Base-by-base conservation (phyloP, 345 rosid species). In the Cardiospermum halicacabum region DNA sequence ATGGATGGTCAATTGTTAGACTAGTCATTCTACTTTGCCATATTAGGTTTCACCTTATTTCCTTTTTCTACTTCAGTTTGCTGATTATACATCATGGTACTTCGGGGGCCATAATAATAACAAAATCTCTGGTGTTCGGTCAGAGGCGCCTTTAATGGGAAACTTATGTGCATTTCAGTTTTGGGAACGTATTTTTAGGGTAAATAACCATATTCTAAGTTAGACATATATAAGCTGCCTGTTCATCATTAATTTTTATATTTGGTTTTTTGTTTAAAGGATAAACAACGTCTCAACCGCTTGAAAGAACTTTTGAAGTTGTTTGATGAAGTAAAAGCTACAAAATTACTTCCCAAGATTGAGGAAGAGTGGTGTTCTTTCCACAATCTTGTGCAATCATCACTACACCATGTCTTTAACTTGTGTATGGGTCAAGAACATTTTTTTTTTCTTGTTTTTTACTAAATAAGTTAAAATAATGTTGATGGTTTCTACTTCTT, bases 311-410 rank as follows among this genome's bases (percentile, higher is more conserved):
- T 82, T 67, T 65, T 74, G 49, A 63, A 67, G 53, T n/a, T n/a
- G n/a, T 48, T 64, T 42, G 85, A 76, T 49, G 82, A 75, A 57
- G 66, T 42, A 64, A 79, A 72, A 56, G 80, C 71, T 71, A 56
- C 72, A 53, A 60, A 73, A 62, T 58, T 68, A 66, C 28, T 73
- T 64, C 82, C 82, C 40, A 76, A 72, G 77, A 73, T 83, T 68
- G 98, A 93, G 81, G 86, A 88, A 81, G 89, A 84, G 62, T 93
- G 98, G 97, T 93, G 98, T 78, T 76, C 72, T 61, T 75, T 82
- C 74, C 98, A 93, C 80, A 69, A 86, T 76, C 84, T 89, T 73
- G 60, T 78, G 69, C 91, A 73, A 65, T 82, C 93, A 40, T 86
- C 98, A 3, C 77, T 93, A 47, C 81, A 78, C 71, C 84, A 88